Base-by-base conservation (phyloP, 352 stramenopile genomes). In the Phytophthora quininea region DNA sequence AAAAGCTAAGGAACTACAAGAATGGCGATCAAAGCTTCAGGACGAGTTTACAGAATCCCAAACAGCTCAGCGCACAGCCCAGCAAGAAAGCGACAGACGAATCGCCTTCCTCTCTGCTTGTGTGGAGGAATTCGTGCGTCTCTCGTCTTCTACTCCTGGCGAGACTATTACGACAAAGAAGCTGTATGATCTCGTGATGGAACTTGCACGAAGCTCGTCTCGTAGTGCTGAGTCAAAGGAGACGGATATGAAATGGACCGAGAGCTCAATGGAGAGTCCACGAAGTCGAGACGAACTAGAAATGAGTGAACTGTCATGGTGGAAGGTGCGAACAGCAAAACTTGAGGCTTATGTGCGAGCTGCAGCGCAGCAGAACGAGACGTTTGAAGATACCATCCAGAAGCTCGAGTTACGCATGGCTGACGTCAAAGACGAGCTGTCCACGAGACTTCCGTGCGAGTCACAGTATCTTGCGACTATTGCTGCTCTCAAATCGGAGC, bases 81-180 rank as follows among this genome's bases (percentile, higher is more conserved):
- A 64, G 42, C 54, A 68, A 31, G 75, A 82, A 57, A 75, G 68
- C 10, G 73, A 82, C 31, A 74, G 61, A 50, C 76, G 80, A 12
- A 77, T 89, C 12, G 66, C 62, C 1, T 89, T 84, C 53, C 59
- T 89, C 4, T 71, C 67, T 4, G 47, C 65, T 35, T 89, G 80
- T 46, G 68, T 89, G 0, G 64, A 78, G 29, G 80, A 84, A 27
- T 85, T 74, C 10, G 59, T 61, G 4, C 67, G 77, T 11, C 62
- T 78, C 8, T 60, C 82, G 0, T 35, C 43, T 1, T 24, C 56
- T 12, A 29, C 11, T 33, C n/a, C 14, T 45, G 40, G 14, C 14
- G 73, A 64, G 31, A 67, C n/a, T 6, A 4, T 77, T 24, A 67
- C 73, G 19, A 73, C 62, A 1, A 69, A 68, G 19, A 69, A 84